phyloP scores from a whole-genome alignment of 345 rosid species.

The Camelina hispida region DNA sequence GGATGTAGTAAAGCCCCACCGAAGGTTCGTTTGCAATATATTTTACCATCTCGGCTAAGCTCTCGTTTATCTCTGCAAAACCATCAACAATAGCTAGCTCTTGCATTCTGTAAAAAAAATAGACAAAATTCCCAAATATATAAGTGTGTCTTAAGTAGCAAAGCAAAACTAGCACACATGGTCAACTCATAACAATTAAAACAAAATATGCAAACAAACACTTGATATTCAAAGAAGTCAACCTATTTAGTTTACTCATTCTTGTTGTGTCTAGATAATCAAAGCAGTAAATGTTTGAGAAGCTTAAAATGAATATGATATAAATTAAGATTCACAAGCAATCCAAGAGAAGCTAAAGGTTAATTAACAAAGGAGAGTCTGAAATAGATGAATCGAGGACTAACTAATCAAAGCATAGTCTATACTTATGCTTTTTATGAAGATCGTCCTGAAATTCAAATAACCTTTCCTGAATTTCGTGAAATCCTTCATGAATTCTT shows the following conservation, averaged over 20 bases:
- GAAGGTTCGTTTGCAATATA: conserved; percentile 88
- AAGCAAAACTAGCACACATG: not conserved
- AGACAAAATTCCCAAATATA: not conserved
- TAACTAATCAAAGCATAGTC: not conserved
- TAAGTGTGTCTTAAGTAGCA: conserved; percentile 1
- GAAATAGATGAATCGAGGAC: not conserved
- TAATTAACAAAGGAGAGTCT: not conserved
- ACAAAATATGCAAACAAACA: not conserved
- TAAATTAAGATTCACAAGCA: conserved; percentile 1
- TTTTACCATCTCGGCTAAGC: conserved; percentile 89
- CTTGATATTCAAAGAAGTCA: not conserved
- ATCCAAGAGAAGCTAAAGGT: conserved; percentile 8
- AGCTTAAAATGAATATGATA: not conserved
- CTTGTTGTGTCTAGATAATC: not conserved
- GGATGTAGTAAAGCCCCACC: conserved; percentile 84
- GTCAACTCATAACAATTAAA: not conserved
- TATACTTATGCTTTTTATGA: too few relatives aligned
- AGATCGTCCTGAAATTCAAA: too few relatives aligned
- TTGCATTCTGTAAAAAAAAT: conserved; percentile 67
- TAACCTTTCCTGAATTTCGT: too few relatives aligned
- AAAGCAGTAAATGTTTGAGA: not conserved
- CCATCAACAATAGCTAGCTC: conserved; percentile 91
- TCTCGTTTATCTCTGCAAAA: conserved; percentile 86
- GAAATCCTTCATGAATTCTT: too few relatives aligned
- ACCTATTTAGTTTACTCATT: not conserved